These are phyloP conservation scores for Fusarium sp. DNA, from an alignment of 2,329 filamentous ascomycete genomes.

Conservation along the genomic window DNA sequence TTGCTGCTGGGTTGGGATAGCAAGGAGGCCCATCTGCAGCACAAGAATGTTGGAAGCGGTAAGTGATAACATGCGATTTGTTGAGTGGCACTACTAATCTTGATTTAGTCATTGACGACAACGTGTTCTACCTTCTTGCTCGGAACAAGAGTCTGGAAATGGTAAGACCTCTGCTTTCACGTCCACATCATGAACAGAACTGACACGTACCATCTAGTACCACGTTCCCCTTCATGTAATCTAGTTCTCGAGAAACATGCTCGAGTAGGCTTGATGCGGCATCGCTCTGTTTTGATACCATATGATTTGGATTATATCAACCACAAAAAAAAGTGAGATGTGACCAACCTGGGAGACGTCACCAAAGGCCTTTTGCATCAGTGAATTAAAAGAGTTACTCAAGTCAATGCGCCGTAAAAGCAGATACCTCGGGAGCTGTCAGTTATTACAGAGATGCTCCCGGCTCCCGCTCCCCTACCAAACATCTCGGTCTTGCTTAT, in stretches of 20 bases:
- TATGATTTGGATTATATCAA: neutral
- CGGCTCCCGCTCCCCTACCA: conserved; percentile 27
- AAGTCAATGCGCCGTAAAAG: conserved; percentile 43
- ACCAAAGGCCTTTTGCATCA: conserved; percentile 5
- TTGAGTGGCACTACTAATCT: neutral
- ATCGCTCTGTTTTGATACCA: neutral
- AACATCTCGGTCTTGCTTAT: conserved; percentile 40
- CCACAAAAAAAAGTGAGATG: neutral
- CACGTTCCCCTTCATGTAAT: conserved; percentile 42
- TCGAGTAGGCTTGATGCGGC: neutral
- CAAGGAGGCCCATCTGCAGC: conserved; percentile 51
- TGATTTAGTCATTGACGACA: conserved; percentile 49
- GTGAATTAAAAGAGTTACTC: conserved; percentile 37
- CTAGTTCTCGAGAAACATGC: neutral
- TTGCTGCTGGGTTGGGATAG: conserved; percentile 55
- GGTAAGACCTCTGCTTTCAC: conserved; percentile 40
- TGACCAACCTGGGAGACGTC: neutral
- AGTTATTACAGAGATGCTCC: conserved; percentile 32
- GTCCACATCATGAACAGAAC: neutral
- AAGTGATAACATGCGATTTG: conserved; percentile 6
- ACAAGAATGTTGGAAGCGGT: conserved; percentile 48
- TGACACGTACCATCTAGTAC: conserved; percentile 38
- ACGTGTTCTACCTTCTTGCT: conserved; percentile 48
- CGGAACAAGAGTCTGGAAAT: conserved; percentile 47
- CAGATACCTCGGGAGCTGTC: conserved; percentile 35